Evolutionary conservation across 2,329 filamentous ascomycete genomes (phyloP), one percentile per base, ranked within the genome.

Genomic region (Tolypocladium endophyticum): DNA sequence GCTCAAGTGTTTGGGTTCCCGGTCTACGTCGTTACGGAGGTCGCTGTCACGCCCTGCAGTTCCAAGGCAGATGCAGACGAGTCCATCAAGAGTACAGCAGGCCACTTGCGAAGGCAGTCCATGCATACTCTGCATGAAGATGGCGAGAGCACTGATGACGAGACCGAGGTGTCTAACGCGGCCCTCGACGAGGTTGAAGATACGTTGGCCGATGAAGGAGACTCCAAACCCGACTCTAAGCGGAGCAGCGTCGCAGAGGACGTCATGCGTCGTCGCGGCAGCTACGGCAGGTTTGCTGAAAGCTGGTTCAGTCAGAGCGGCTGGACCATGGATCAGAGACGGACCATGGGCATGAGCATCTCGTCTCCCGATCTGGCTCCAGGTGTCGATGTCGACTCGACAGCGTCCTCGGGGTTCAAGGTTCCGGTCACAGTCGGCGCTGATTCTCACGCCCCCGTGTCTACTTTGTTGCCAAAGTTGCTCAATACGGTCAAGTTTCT

Each of bases 301-400:
- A 86, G 87, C 61, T 99, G 94, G 94, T 94, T 97, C 70, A 94
- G 90, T 52, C 86, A 84, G 64, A 88, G 86, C 62, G 92, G 90
- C 0, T 93, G 92, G 89, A 87, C 86, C 58, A 77, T 86, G 61
- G 87, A 89, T 61, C 86, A 86, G 64, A 84, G 86, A 66, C 81
- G 87, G 33, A 83, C 83, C 56, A 82, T 92, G 68, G 89, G 89
- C 6, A 76, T 92, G 71, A 88, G 84, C 65, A 73, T 74, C 59
- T 71, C 75, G 12, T 60, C 64, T 25, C 54, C 61, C 4, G 28
- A 28, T 28, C 61, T 63, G 9, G 59, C 65, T 14, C 35, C 63
- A 9, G 63, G 60, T 1, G 64, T 64, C 23, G 65, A 64, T 57
- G 58, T 61, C 14, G 60, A 65, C 11, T 59, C 63, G 14, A 52